Conservation (phyloP, 768 basidiomycete genomes). For the Nevesoporus exiguus region DNA sequence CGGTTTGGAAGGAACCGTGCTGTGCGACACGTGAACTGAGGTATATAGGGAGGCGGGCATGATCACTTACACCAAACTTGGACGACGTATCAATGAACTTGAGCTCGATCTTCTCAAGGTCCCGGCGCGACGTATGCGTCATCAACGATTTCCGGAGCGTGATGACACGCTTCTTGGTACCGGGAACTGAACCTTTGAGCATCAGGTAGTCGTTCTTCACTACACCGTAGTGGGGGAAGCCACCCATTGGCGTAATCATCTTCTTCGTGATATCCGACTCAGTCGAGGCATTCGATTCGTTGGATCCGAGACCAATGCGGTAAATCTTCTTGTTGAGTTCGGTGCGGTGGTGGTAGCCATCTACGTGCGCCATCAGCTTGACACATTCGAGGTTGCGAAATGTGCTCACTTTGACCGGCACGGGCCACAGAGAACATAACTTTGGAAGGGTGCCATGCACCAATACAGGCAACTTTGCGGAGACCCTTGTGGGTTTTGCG, state of each 20-base stretch:
- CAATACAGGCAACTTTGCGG: conserved; percentile 98
- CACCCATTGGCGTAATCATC: conserved; percentile 94
- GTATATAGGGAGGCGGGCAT: background rate
- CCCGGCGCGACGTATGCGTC: conserved; percentile 92
- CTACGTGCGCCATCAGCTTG: conserved; percentile 36
- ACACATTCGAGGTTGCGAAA: background rate
- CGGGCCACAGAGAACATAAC: conserved; percentile 99
- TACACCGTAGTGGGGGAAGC: conserved; percentile 98
- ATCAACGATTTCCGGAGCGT: conserved; percentile 97
- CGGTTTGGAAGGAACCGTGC: conserved; percentile 97
- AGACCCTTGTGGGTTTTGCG: conserved; percentile 99
- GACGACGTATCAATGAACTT: conserved; percentile 99
- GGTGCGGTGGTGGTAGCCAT: conserved; percentile 95
- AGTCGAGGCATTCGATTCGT: conserved; percentile 85
- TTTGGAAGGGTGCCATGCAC: conserved; percentile 98
- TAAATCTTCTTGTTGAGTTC: conserved; percentile 99
- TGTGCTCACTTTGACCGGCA: conserved; percentile 93
- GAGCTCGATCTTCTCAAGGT: conserved; percentile 96
- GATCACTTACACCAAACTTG: conserved; percentile 82
- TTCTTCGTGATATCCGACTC: conserved; percentile 94
- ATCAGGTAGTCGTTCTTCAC: conserved; percentile 98
- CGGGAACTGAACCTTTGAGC: conserved; percentile 93
- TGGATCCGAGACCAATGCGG: conserved; percentile 79
- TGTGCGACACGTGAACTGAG: conserved; percentile 27
- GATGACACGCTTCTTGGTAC: conserved; percentile 97